Percentiles rank a stretch among this genome's conserved stretches.
phyloP scores from a whole-genome alignment of 2,329 filamentous ascomycete species.

The Venturia pyrina region DNA sequence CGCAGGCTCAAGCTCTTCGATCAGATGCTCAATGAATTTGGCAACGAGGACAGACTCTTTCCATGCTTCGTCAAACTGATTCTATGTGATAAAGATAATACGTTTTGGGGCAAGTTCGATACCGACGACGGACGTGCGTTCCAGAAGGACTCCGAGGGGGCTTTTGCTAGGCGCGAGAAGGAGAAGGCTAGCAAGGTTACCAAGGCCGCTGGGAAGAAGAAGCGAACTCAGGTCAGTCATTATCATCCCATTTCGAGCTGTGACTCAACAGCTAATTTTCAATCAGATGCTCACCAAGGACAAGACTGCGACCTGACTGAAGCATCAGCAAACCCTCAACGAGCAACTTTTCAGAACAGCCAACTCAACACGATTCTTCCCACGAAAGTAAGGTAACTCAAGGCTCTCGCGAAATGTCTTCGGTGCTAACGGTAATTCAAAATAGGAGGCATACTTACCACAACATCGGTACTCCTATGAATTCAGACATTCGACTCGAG shows the following conservation, averaged over 20 bases:
- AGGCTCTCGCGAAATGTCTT: neutral
- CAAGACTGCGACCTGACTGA: neutral
- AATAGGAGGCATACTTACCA: neutral
- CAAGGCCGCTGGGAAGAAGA: neutral
- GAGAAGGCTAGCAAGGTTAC: neutral
- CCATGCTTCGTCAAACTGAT: neutral
- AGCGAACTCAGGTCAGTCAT: neutral
- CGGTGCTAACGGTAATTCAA: neutral
- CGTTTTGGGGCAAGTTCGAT: neutral
- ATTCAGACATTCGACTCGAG: neutral
- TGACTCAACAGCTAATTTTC: too few relatives aligned
- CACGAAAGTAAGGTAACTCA: neutral
- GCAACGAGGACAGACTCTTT: neutral
- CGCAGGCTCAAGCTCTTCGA: neutral
- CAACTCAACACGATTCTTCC: neutral
- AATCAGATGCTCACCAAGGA: neutral
- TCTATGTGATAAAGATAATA: neutral
- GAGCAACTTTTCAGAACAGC: too few relatives aligned
- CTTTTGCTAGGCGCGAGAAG: neutral
- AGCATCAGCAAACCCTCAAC: neutral
- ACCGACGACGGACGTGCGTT: neutral
- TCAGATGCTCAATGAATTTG: neutral
- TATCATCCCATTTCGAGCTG: neutral
- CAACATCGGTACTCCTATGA: neutral
- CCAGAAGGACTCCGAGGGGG: neutral